Conservation (phyloP, 73 alveolate species). For the Paramecium caudatum region DNA sequence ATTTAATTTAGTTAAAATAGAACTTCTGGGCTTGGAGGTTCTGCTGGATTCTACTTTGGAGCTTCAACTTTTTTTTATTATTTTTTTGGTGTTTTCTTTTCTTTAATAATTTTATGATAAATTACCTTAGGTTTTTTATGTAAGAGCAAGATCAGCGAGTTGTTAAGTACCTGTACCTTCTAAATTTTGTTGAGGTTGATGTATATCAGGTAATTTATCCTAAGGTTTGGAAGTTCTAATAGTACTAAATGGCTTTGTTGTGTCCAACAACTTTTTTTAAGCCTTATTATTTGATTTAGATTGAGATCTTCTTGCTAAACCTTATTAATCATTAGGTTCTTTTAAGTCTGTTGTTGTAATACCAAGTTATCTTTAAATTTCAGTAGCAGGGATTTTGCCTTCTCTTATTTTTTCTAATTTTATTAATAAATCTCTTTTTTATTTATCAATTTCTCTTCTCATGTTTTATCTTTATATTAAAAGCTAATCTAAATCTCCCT, state of each 20-base stretch:
- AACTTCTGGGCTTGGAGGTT: slow-evolving; percentile 54
- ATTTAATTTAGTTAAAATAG: slow-evolving; percentile 4
- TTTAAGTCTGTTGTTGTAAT: slow-evolving; percentile 15
- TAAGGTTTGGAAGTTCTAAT: not conserved
- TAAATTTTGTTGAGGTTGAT: not conserved
- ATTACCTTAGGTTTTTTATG: too few species aligned
- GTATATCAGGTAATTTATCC: slow-evolving; percentile 9
- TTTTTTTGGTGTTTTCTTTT: slow-evolving; percentile 41
- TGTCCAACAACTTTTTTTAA: not conserved
- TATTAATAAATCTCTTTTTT: slow-evolving; percentile 31
- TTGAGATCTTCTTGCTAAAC: slow-evolving; percentile 18
- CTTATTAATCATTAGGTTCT: not conserved
- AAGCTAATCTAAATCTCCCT: slow-evolving; percentile 30
- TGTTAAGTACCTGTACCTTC: too few species aligned
- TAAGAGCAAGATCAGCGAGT: too few species aligned
- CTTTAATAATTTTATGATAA: not conserved
- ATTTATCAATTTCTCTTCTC: slow-evolving; percentile 66
- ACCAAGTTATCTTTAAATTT: slow-evolving; percentile 47
- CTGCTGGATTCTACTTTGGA: not conserved
- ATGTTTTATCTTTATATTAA: slow-evolving; percentile 40
- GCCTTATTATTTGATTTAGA: slow-evolving; percentile 1
- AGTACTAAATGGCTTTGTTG: not conserved
- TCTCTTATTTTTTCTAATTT: slow-evolving; percentile 59
- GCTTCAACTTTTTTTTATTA: not conserved
- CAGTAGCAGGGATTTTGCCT: slow-evolving; percentile 56